A percentile compares a stretch with the other conserved stretches of the same genome.
Conservation (phyloP, 768 basidiomycete species). For the Mycena amicta region DNA sequence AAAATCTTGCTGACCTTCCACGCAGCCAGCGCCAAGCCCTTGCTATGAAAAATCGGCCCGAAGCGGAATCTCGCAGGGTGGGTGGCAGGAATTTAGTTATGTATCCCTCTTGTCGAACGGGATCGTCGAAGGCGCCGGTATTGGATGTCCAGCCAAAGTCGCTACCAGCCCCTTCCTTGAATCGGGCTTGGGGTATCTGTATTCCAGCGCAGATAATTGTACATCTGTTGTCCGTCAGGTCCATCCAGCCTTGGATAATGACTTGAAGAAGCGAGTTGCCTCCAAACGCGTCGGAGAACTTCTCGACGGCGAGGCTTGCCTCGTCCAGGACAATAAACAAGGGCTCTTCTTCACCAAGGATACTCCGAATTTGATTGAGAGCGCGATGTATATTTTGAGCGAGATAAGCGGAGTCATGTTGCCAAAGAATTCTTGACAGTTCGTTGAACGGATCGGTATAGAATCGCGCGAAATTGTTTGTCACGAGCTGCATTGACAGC, state of each 20-base stretch:
- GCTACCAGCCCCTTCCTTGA: neutral
- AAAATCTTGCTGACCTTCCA: constrained; percentile 9
- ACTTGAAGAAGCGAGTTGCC: neutral
- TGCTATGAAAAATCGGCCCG: neutral
- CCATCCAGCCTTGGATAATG: neutral
- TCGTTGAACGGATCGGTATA: neutral
- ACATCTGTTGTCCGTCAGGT: neutral
- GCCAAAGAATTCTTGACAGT: neutral
- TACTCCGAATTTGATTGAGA: neutral
- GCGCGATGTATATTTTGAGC: neutral
- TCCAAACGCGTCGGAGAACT: neutral
- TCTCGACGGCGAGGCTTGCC: neutral
- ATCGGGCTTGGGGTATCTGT: neutral
- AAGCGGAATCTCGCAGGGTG: neutral
- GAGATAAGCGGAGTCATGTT: neutral
- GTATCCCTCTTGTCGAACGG: constrained; percentile 1
- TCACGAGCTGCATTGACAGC: neutral
- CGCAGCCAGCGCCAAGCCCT: constrained; percentile 20
- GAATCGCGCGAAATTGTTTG: neutral
- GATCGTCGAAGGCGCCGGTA: constrained; percentile 10
- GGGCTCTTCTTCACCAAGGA: neutral
- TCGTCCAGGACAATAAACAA: neutral
- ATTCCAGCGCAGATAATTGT: neutral
- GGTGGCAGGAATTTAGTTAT: constrained; percentile 7
- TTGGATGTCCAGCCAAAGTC: constrained; percentile 9